These are phyloP conservation scores for Eucalyptus fibrosa DNA, from an alignment of 345 rosid genomes.

Conservation along the genomic window DNA sequence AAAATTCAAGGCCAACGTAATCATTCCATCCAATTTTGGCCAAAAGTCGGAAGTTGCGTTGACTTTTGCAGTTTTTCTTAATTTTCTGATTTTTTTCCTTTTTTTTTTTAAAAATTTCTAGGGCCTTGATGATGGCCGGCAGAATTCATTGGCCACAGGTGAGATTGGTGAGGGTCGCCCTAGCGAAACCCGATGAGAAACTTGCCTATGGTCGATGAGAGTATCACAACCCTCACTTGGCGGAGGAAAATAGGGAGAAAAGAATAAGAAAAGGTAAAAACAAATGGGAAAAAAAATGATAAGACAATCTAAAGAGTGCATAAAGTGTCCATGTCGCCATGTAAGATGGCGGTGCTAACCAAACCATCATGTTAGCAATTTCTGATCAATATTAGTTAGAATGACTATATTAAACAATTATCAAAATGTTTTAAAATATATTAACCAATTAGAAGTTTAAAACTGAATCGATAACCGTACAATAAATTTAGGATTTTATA, in stretches of 20 bases:
- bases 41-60: background rate
- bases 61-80: background rate
- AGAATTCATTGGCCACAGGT: fast-evolving
- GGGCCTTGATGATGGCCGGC: background rate
- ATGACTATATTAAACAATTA: background rate
- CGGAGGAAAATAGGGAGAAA: background rate
- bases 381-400: fast-evolving
- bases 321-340: background rate
- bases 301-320: background rate
- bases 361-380: background rate
- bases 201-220: background rate
- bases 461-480: fast-evolving
- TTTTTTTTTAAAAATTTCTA: background rate
- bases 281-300: background rate
- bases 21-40: background rate
- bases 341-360: fast-evolving
- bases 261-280: background rate
- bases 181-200: background rate
- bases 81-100: background rate
- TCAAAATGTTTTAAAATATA: background rate
- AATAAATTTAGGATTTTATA: background rate
- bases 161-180: background rate
- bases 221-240: background rate
- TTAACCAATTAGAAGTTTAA: background rate
- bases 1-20: background rate